Base-by-base conservation (phyloP, 2,329 filamentous ascomycete genomes). In the Fusarium sterilihyphosum region DNA sequence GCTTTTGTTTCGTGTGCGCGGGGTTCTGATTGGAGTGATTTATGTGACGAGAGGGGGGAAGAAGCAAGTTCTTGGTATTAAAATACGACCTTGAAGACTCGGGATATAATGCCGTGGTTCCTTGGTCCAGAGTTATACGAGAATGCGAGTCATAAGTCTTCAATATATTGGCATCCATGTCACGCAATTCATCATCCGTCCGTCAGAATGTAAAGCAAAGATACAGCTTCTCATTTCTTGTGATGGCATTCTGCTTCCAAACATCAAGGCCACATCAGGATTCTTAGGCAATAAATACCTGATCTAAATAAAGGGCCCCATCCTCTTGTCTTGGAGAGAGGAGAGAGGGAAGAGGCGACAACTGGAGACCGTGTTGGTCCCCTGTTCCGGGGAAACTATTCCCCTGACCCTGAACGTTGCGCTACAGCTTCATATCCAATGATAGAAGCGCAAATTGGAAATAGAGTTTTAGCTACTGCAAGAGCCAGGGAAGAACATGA, bases 111-210 rank as follows among this genome's bases (percentile, higher is more conserved):
- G 50, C 50, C 18, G n/a, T 26, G 0, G 24, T 16, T 29, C 3
- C 8, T 40, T 29, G 18, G 8, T 20, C 24, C 2, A 17, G 38
- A 22, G 9, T 16, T 22, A 54, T n/a, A 38, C 52, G 20, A 38
- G 52, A 29, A 37, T 26, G 33, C 33, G n/a, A 38, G n/a, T 20
- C 18, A 20, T 37, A 0, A 20, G 0, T 17, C 18, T 26, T 20
- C 12, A 0, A 8, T 24, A 35, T 33, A 8, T 18, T 33, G 31
- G n/a, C 2, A 26, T 26, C 2, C 12, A 14, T 26, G n/a, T 17
- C n/a, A 24, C 24, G 24, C 35, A 29, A 26, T 4, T 29, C 22
- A 12, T 54, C 8, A 3, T 3, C 10, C 9, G 20, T 16, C 13
- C 6, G 33, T 17, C 16, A 33, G 22, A 33, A 17, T 16, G 12